These are phyloP conservation scores for Viola odorata DNA, from an alignment of 345 rosid species.

Conservation along the genomic window DNA sequence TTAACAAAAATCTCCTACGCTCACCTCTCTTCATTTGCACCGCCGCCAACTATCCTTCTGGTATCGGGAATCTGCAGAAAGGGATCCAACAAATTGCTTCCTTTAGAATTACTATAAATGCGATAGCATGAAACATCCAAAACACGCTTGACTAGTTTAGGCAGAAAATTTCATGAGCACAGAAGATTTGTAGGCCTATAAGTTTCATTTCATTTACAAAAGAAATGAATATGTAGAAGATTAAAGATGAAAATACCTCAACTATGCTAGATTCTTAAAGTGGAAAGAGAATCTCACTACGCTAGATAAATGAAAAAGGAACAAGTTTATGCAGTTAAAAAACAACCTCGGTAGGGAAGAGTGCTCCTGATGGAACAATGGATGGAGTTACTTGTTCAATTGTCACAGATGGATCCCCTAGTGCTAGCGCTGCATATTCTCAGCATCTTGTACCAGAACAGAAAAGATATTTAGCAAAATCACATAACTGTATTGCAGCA, in stretches of 20 bases:
- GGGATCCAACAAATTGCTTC: background rate
- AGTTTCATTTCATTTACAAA: background rate
- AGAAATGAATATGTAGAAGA: background rate
- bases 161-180: background rate
- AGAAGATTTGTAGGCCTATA: background rate
- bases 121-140: background rate
- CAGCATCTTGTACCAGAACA: slow-evolving; percentile 4
- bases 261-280: slow-evolving; percentile 29
- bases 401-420: slow-evolving; percentile 74
- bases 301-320: too few species aligned
- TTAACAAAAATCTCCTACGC: too few species aligned
- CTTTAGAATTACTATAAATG: background rate
- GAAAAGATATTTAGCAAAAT: slow-evolving; percentile 3
- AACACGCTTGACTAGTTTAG: background rate
- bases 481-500: background rate
- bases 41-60: too few species aligned
- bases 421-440: slow-evolving; percentile 56
- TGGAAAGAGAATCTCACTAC: background rate
- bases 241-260: slow-evolving; percentile 46
- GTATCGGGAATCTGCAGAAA: slow-evolving; percentile 80
- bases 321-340: background rate
- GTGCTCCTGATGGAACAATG: slow-evolving; percentile 65
- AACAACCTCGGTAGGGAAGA: slow-evolving; percentile 82
- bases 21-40: too few species aligned
- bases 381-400: slow-evolving; percentile 81